Evolutionary conservation across 2,329 filamentous ascomycete genomes (phyloP).

Genomic region (Mariannaea sp.): DNA sequence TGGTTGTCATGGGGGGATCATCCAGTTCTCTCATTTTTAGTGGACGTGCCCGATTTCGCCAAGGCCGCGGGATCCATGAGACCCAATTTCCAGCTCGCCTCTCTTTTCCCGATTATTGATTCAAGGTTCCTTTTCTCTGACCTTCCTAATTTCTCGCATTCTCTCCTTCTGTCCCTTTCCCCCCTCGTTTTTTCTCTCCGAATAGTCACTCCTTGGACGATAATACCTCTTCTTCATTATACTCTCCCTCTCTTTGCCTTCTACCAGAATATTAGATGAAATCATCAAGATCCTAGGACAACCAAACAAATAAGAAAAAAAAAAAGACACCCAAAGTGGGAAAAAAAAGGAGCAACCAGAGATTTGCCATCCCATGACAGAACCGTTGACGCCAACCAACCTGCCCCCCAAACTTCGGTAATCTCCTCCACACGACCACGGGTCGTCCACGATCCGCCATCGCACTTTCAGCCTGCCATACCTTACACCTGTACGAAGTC

Average conservation of each 20-base stretch:
- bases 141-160: not conserved
- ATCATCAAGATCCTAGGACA: not conserved
- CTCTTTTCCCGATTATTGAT: constrained; percentile 3
- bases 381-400: not conserved
- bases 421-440: constrained; percentile 27
- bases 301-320: not conserved
- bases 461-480: constrained; percentile 26
- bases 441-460: constrained; percentile 26
- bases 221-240: not conserved
- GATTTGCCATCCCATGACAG: not conserved
- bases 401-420: constrained; percentile 27
- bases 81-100: constrained; percentile 19
- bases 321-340: not conserved
- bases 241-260: not conserved
- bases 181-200: not conserved
- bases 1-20: constrained; percentile 9
- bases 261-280: constrained; percentile 6
- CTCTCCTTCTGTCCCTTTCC: not conserved
- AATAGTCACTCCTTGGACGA: not conserved
- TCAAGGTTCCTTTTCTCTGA: too few species aligned
- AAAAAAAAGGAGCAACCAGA: not conserved
- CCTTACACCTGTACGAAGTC: constrained; percentile 8
- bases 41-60: constrained; percentile 10
- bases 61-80: constrained; percentile 15
- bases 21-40: constrained; percentile 3